phyloP scores from a whole-genome alignment of 768 basidiomycete genomes.

The Saitozyma sp. region DNA sequence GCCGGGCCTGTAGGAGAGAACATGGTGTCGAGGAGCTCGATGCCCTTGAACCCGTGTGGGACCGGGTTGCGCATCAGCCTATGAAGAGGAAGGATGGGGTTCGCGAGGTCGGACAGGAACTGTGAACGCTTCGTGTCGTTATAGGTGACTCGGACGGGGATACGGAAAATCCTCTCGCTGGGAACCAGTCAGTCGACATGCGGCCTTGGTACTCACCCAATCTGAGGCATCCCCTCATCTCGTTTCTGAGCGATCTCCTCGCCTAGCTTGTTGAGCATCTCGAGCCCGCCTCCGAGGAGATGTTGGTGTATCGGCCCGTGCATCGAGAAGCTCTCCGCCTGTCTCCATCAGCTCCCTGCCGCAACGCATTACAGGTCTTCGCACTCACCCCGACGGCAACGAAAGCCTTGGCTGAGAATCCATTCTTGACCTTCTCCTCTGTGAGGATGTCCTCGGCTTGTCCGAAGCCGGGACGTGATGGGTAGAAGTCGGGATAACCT shows the following conservation, averaged over 20 bases:
- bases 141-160: conserved; percentile 46
- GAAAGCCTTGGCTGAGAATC: conserved; percentile 37
- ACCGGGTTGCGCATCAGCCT: conserved; percentile 38
- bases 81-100: conserved; percentile 39
- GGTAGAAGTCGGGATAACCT: conserved; percentile 51
- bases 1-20: conserved; percentile 16
- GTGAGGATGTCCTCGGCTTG: conserved; percentile 51
- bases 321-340: conserved; percentile 50
- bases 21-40: conserved; percentile 46
- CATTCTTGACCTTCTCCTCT: conserved; percentile 49
- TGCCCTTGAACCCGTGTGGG: conserved; percentile 46
- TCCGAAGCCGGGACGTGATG: conserved; percentile 46
- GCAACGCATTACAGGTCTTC: neutral
- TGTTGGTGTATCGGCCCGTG: conserved; percentile 42
- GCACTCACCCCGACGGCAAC: conserved; percentile 31
- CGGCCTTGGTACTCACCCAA: conserved; percentile 25
- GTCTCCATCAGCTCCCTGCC: neutral
- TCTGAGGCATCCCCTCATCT: conserved; percentile 39
- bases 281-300: conserved; percentile 34
- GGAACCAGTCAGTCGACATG: neutral
- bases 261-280: conserved; percentile 34
- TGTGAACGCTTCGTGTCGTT: conserved; percentile 44
- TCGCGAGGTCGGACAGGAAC: conserved; percentile 44
- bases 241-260: conserved; percentile 38
- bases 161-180: conserved; percentile 40